These are phyloP conservation scores for Microbotryomycetes sp. DNA, from an alignment of 1,284 basidiomycete genomes.

Conservation along the genomic window DNA sequence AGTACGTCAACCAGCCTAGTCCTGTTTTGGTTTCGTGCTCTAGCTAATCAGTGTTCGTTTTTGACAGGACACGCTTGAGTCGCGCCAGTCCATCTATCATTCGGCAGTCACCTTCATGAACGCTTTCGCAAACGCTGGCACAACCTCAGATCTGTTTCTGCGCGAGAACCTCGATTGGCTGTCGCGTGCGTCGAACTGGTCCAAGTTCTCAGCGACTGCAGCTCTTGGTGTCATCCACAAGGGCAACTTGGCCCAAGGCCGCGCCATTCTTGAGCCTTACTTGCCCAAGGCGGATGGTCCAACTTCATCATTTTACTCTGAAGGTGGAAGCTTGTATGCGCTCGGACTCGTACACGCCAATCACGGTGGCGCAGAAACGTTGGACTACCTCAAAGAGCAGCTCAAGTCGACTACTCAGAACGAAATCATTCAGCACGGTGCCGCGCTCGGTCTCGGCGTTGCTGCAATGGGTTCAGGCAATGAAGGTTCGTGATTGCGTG, in stretches of 20 bases:
- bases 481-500: constrained; percentile 43
- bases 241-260: constrained; percentile 85
- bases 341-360: constrained; percentile 86
- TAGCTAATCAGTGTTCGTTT: neutral
- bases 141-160: constrained; percentile 84
- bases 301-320: constrained; percentile 60
- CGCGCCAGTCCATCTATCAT: constrained; percentile 91
- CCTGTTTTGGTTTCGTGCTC: no score
- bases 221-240: constrained; percentile 94
- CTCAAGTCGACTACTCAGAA: constrained; percentile 56
- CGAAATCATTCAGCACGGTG: constrained; percentile 90
- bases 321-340: constrained; percentile 87
- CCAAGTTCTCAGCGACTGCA: constrained; percentile 91
- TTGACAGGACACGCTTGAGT: constrained; percentile 76
- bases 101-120: constrained; percentile 90
- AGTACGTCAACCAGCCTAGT: constrained; percentile 44
- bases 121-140: constrained; percentile 91
- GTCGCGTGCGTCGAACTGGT: constrained; percentile 87
- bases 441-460: constrained; percentile 85
- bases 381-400: constrained; percentile 66
- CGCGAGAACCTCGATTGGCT: constrained; percentile 94
- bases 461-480: constrained; percentile 86
- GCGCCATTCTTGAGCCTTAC: constrained; percentile 87
- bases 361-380: constrained; percentile 52
- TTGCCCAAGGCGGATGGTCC: constrained; percentile 57